Percentiles rank a stretch among this genome's conserved stretches.
Conservation (phyloP, 495 filamentous ascomycete species). For the Talaromyces borbonicus region DNA sequence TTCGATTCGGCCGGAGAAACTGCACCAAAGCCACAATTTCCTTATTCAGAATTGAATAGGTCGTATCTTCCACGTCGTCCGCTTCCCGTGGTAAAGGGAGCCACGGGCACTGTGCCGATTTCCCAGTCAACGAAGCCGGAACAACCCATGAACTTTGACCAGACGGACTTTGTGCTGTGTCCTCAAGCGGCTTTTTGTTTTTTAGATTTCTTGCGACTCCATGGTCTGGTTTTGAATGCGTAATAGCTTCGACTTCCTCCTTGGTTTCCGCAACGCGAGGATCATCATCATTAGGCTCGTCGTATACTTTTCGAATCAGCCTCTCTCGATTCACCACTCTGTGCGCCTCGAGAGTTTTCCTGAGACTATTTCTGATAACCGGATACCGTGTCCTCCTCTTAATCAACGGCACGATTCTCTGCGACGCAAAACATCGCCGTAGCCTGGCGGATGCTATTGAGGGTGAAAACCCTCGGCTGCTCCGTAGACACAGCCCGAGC, state of each 20-base stretch:
- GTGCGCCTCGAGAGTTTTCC: slow-evolving; percentile 43
- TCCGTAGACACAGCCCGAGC: not conserved
- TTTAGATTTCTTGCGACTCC: too few relatives aligned
- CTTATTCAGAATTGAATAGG: slow-evolving; percentile 21
- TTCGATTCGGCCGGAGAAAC: slow-evolving; percentile 28
- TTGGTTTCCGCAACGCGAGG: slow-evolving; percentile 2
- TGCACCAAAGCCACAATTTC: slow-evolving; percentile 39
- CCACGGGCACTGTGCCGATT: too few relatives aligned
- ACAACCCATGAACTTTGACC: slow-evolving; percentile 12
- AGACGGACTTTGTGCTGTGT: too few relatives aligned
- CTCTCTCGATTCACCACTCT: slow-evolving; percentile 36
- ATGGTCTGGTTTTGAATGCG: too few relatives aligned
- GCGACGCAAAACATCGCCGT: not conserved
- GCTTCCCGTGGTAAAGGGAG: too few relatives aligned
- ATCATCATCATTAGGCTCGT: not conserved
- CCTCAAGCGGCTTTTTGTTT: too few relatives aligned
- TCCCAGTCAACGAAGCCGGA: slow-evolving; percentile 7
- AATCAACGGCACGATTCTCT: not conserved
- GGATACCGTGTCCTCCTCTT: not conserved
- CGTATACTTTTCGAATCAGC: slow-evolving; percentile 29
- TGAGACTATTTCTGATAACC: slow-evolving; percentile 1
- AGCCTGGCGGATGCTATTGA: not conserved
- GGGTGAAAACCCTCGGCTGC: not conserved
- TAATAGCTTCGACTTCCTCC: not conserved
- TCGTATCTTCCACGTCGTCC: slow-evolving; percentile 4